These are phyloP conservation scores for Irpex rosettiformis DNA, from an alignment of 1,284 basidiomycete genomes.

Conservation along the genomic window DNA sequence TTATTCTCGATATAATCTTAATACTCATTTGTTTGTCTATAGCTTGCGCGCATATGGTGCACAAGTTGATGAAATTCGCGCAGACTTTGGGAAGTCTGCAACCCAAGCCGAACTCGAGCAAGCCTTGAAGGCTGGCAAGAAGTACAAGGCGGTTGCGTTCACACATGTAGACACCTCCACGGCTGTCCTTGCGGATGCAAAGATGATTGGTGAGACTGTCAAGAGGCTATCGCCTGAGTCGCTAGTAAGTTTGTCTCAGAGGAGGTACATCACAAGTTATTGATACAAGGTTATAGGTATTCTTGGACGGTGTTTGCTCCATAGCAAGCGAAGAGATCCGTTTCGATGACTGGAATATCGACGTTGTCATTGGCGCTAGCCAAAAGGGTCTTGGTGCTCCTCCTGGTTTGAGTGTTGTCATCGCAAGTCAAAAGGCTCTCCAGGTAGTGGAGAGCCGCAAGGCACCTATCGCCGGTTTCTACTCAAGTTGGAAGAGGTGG, in stretches of 20 bases:
- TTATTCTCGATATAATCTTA: neutral
- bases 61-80: slow-evolving; percentile 83
- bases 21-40: neutral
- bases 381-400: slow-evolving; percentile 96
- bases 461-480: slow-evolving; percentile 77
- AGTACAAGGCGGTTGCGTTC: slow-evolving; percentile 89
- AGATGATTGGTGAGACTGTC: slow-evolving; percentile 75
- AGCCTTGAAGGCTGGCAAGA: slow-evolving; percentile 71
- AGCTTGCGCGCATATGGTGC: slow-evolving; percentile 90
- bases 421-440: slow-evolving; percentile 81
- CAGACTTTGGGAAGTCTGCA: slow-evolving; percentile 80
- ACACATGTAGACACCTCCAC: slow-evolving; percentile 96
- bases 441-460: slow-evolving; percentile 70
- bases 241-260: slow-evolving; percentile 45
- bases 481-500: slow-evolving; percentile 93
- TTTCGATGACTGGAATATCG: slow-evolving; percentile 93
- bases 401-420: slow-evolving; percentile 88
- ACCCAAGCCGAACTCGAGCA: slow-evolving; percentile 59
- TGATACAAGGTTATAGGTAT: slow-evolving; percentile 43
- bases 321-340: slow-evolving; percentile 95
- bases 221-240: slow-evolving; percentile 83
- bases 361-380: slow-evolving; percentile 86
- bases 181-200: slow-evolving; percentile 85
- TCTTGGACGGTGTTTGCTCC: slow-evolving; percentile 92
- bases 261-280: neutral